Base-by-base conservation (phyloP, 2,329 filamentous ascomycete genomes). In the Myriosclerotinia curreyana region DNA sequence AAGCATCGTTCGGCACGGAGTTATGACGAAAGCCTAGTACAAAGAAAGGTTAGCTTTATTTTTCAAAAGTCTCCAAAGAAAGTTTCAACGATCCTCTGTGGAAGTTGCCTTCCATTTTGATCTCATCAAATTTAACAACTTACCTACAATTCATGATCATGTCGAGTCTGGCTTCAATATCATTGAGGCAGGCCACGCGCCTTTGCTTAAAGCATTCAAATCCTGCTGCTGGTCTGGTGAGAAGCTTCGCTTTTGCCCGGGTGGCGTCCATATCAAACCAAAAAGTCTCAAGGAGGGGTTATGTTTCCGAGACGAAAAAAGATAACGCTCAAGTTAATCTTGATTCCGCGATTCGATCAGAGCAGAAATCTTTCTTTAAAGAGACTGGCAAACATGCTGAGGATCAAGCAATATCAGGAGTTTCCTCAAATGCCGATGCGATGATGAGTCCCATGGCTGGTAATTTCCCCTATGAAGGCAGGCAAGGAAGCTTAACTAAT, bases 251-350 rank as follows among this genome's bases (percentile, higher is more conserved):
- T 25, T 53, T 65, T 62, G 46, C 69, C 44, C 63, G 68, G 62
- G 67, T 65, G 53, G 69, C 69, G 58, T 65, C 68, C 51, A 66
- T 69, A 58, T 64, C 68, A 55, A 65, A 48, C n/a, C 70, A 68
- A 63, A 69, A 64, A 36, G 60, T 67, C 46, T 67, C 69, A 42
- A 72, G 80, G 71, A 85, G 91, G 74, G 83, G 80, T 72, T 96
- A 96, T 82, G 92, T 96, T 68, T 90, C 91, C 36, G 89, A 93
- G 79, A 89, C 90, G 66, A 92, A 89, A 80, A 83, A 86, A 69
- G 87, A 91, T 71, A 84, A 86, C 76, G 91, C 92, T 59, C 91
- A 92, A 75, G 90, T 96, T 73, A 87, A 86, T 71, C 79, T 92
- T 65, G 92, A 96, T 73, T 90, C 89, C 14, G 87, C 92, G 66